These are phyloP conservation scores for Ascochyta clinopodiicola DNA, from an alignment of 2,329 filamentous ascomycete species.

Conservation along the genomic window DNA sequence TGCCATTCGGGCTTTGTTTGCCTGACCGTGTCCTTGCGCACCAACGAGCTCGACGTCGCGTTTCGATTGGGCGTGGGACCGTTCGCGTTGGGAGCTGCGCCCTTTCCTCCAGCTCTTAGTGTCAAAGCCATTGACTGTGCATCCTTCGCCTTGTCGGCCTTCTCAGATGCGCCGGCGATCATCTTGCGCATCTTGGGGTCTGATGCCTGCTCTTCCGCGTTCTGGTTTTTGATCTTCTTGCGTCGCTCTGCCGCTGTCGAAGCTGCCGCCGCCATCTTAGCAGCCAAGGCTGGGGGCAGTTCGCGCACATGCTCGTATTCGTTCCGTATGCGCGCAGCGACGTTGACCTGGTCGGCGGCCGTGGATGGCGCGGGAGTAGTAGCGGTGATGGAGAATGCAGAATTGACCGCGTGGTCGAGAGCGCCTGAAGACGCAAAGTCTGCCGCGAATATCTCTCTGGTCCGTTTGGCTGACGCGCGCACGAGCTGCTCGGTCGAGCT, in stretches of 20 bases:
- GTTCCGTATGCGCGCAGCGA: conserved; percentile 66
- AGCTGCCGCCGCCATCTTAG: conserved; percentile 73
- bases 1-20: conserved; percentile 92
- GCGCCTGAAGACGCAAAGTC: conserved; percentile 56
- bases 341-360: conserved; percentile 54
- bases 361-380: conserved; percentile 54
- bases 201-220: conserved; percentile 56
- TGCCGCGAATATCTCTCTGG: conserved; percentile 60
- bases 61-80: conserved; percentile 60
- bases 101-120: conserved; percentile 56
- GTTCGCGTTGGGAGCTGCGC: conserved; percentile 61
- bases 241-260: conserved; percentile 65
- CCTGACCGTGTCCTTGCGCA: conserved; percentile 68
- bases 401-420: conserved; percentile 50
- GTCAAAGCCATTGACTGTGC: conserved; percentile 65
- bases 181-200: conserved; percentile 68
- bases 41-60: conserved; percentile 62
- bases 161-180: conserved; percentile 68
- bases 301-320: conserved; percentile 83
- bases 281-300: conserved; percentile 77
- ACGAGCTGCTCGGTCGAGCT: conserved; percentile 39
- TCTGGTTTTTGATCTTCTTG: conserved; percentile 64
- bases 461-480: conserved; percentile 59
- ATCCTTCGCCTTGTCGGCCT: conserved; percentile 51
- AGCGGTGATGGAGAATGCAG: conserved; percentile 51